Evolutionary conservation across 164 flowering plant species (phyloP), one percentile per base, ranked within the genome.

Genomic region (Macadamia integrifolia): DNA sequence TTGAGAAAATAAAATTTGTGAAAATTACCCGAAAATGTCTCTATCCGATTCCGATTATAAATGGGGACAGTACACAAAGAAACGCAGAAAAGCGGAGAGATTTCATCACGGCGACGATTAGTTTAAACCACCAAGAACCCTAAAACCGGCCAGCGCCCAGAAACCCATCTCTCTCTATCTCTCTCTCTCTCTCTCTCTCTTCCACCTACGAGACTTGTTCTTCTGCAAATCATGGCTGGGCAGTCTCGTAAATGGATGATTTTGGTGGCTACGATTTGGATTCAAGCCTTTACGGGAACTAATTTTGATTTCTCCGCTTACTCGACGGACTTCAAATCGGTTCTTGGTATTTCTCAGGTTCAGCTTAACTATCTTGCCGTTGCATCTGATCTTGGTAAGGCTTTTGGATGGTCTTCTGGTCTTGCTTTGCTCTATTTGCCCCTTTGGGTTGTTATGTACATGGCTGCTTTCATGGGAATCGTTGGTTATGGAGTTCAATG

Each of bases 221-320:
- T 53, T 17, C 17, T 53, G 23, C 2, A 46, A 1, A 42, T 4
- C 14, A 88, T 90, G 95, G 86, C 85, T 0, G 93, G 89, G 3
- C 87, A 91, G 67, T 87, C 93, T 6, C 66, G 97, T 15, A 94
- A 87, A 56, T 94, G 99, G 99, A 85, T 88, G 95, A 85, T 94
- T 5, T 71, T 94, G 32, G 92, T 94, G 64, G 95, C 91, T 0
- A 86, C 92, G 7, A 85, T 90, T 1, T 94, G 99, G 97, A 79
- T 94, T 66, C 99, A 94, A 74, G 96, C 99, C 0, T 94, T 88
- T 69, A 94, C 99, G 1, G 99, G 99, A 1, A 94, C 99, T 1
- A 94, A 94, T 59, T 94, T 92, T 72, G 97, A 94, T 66, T 94
- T 94, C 87, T 88, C 97, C 1, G 84, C 86, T 1, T 94, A 94